Conservation (phyloP, 1,139 yeast genomes). For the Blastobotrys capitulatus region DNA sequence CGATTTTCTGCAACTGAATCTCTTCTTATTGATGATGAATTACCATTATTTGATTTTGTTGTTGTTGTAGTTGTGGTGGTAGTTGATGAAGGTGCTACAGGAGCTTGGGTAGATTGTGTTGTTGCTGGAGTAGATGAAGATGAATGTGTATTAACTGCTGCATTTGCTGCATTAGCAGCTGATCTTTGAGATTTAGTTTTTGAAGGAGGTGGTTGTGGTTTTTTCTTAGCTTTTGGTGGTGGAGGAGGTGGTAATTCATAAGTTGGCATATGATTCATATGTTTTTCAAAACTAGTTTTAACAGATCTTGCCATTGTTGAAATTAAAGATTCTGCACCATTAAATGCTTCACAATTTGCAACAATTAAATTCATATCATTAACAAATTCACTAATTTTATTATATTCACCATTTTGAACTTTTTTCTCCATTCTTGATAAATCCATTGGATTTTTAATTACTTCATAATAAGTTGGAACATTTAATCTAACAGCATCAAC, state of each 20-base stretch:
- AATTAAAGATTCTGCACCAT: constrained; percentile 78
- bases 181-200: constrained; percentile 26
- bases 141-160: constrained; percentile 18
- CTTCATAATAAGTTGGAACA: constrained; percentile 85
- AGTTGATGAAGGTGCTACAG: constrained; percentile 22
- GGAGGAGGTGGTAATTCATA: constrained; percentile 47
- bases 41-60: constrained; percentile 1
- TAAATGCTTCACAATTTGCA: constrained; percentile 71
- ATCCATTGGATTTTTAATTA: constrained; percentile 88
- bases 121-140: constrained; percentile 20
- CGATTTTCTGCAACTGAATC: constrained; percentile 60
- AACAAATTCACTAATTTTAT: constrained; percentile 57
- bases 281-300: constrained; percentile 89
- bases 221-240: constrained; percentile 26
- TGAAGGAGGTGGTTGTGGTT: constrained; percentile 23
- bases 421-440: constrained; percentile 84
- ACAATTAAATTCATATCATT: constrained; percentile 87
- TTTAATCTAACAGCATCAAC: constrained; percentile 86
- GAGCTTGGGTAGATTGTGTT: neutral
- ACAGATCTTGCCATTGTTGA: constrained; percentile 88
- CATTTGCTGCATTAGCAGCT: constrained; percentile 16
- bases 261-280: constrained; percentile 87
- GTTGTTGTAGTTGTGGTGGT: constrained; percentile 16
- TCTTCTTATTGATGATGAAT: constrained; percentile 32
- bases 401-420: constrained; percentile 63